These are phyloP conservation scores for Fusarium sp. DNA, from an alignment of 2,329 filamentous ascomycete genomes.

Conservation along the genomic window DNA sequence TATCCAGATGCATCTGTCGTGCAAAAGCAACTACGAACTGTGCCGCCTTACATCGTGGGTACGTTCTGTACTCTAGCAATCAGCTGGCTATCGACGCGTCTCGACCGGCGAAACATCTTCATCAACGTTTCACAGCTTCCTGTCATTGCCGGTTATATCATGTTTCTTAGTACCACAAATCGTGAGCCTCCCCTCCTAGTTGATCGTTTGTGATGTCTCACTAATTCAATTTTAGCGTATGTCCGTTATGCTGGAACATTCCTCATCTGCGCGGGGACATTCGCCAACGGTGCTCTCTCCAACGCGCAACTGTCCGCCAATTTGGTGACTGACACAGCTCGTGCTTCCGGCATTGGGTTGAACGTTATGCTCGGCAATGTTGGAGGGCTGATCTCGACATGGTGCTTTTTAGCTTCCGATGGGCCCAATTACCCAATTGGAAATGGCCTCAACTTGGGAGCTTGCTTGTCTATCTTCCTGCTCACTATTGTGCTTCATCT, in stretches of 20 bases:
- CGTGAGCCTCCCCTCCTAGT: conserved; percentile 10
- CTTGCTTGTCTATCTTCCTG: conserved; percentile 21
- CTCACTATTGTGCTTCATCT: conserved; percentile 6
- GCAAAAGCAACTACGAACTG: conserved; percentile 66
- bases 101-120: conserved; percentile 68
- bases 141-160: conserved; percentile 72
- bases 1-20: conserved; percentile 68
- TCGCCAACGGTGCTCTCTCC: conserved; percentile 59
- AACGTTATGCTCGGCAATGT: conserved; percentile 55
- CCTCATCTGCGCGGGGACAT: conserved; percentile 51
- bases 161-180: conserved; percentile 68
- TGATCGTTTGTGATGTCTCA: neutral
- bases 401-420: conserved; percentile 73
- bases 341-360: conserved; percentile 35
- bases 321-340: conserved; percentile 34
- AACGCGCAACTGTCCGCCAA: conserved; percentile 35
- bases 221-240: conserved; percentile 31
- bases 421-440: conserved; percentile 75
- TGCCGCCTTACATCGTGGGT: conserved; percentile 65
- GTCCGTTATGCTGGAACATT: conserved; percentile 74
- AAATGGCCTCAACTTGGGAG: conserved; percentile 64
- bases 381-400: conserved; percentile 74
- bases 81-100: conserved; percentile 54
- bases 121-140: conserved; percentile 67
- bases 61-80: conserved; percentile 63